A percentile compares a stretch with the other conserved stretches of the same genome.
Evolutionary conservation across 2,329 filamentous ascomycete species (phyloP).

Genomic region (Sporothrix protearum): DNA sequence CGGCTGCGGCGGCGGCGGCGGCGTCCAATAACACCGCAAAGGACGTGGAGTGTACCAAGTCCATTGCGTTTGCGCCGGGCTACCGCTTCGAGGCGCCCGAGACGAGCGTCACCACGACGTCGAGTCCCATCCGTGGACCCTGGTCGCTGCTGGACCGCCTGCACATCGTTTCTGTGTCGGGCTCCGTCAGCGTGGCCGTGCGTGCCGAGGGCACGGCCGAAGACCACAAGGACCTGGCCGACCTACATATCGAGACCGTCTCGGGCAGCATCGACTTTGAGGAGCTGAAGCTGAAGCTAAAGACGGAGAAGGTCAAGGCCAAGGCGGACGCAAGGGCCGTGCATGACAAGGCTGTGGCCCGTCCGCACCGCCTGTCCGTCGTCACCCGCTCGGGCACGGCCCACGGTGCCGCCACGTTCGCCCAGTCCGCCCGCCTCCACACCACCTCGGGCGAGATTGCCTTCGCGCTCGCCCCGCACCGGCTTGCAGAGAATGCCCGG

Average conservation of each 20-base stretch:
- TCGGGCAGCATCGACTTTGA: conserved; percentile 44
- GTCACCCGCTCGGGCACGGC: conserved; percentile 46
- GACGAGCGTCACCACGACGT: conserved; percentile 43
- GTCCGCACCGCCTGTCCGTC: conserved; percentile 47
- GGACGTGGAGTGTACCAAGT: not conserved
- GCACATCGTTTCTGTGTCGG: conserved; percentile 43
- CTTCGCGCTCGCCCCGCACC: conserved; percentile 41
- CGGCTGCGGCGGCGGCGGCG: too few species aligned
- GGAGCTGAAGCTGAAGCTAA: conserved; percentile 20
- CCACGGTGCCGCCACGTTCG: conserved; percentile 41
- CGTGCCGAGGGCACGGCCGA: conserved; percentile 27
- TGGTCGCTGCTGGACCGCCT: conserved; percentile 52
- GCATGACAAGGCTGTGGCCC: conserved; percentile 15
- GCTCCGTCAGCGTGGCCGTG: conserved; percentile 42
- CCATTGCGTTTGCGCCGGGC: conserved; percentile 25
- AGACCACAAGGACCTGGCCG: conserved; percentile 38
- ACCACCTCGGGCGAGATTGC: conserved; percentile 43
- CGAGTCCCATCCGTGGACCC: conserved; percentile 45
- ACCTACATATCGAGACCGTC: conserved; percentile 41
- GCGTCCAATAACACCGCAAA: not conserved
- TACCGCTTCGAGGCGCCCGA: conserved; percentile 45
- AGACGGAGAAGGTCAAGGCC: not conserved
- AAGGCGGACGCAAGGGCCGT: not conserved
- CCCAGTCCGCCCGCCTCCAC: conserved; percentile 36
- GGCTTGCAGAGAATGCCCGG: not conserved